Evolutionary conservation across 768 basidiomycete genomes (phyloP), one percentile per base, ranked within the genome.

Genomic region (Auricularia auricula-judae): DNA sequence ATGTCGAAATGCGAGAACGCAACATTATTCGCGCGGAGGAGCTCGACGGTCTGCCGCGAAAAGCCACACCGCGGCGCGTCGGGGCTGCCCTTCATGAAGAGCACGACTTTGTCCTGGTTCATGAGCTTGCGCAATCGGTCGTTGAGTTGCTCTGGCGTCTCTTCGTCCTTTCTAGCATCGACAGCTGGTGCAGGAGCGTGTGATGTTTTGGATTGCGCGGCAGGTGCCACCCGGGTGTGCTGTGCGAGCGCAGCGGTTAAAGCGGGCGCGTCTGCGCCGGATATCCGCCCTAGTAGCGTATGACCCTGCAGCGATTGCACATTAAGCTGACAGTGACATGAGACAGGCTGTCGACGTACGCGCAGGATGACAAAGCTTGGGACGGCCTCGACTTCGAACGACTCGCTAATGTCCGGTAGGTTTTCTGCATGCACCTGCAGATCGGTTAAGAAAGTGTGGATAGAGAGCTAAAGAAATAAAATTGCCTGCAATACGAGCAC

Each of bases 11-110:
- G 82, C 2, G 83, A 80, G 72, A 89, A 95, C 62, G 80, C 74
- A 16, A 93, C 81, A 0, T 77, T 75, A 64, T 88, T 78, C 1
- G 86, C 86, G 67, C 81, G 77, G 66, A 96, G 75, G 61, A 94
- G 73, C 2, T 74, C 80, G 12, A 88, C 84, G 2, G 90, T 88
- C 77, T 87, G 84, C 65, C 86, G 78, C 3, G 89, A 91, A 72
- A 94, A 96, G 1, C 92, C 92, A 68, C 93, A 96, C 64, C 87
- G 84, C 4, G 93, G 93, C 2, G 76, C 78, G 36, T 86, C 81
- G 0, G 92, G 91, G 62, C 76, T 80, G 21, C 93, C 93, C 74
- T 96, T 96, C 91, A 96, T 95, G 80, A 95, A 93, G 65, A 95
- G 71, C 34, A 96, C 87, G 11, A 94, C 86, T 23, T 80, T 79